phyloP scores from a whole-genome alignment of 202 grass and related monocot genomes.

The Panicum virgatum region DNA sequence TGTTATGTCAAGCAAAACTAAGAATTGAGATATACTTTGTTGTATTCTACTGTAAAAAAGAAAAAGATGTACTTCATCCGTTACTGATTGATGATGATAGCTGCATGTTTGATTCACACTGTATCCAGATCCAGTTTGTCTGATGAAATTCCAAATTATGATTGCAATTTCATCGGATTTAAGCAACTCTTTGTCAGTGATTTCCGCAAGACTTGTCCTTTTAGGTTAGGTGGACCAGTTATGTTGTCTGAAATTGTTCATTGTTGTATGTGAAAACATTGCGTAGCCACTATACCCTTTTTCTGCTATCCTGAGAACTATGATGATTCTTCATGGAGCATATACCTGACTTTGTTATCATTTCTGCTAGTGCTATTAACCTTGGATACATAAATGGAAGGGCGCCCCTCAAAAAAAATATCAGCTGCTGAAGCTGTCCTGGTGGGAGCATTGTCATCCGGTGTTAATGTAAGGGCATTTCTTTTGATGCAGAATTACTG shows the following conservation, averaged over 20 bases:
- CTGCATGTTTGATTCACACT: background rate
- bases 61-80: background rate
- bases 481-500: background rate
- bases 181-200: too few relatives aligned
- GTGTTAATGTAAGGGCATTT: constrained; percentile 67
- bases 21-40: background rate
- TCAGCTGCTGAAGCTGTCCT: constrained; percentile 77
- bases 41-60: background rate
- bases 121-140: background rate
- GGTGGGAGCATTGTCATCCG: constrained; percentile 78
- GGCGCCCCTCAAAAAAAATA: constrained; percentile 41
- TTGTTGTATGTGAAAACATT: background rate
- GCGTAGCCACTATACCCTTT: background rate
- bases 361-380: constrained; percentile 11
- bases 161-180: too few relatives aligned
- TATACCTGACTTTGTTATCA: background rate
- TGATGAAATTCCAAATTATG: too few relatives aligned
- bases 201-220: too few relatives aligned
- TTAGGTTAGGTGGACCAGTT: too few relatives aligned
- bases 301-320: background rate
- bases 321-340: background rate
- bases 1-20: background rate
- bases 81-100: background rate
- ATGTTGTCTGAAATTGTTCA: too few relatives aligned
- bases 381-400: constrained; percentile 47